A percentile compares a stretch with the other conserved stretches of the same genome.
These are phyloP conservation scores for Scenedesmus sp. DNA, from an alignment of 163 green algal species.

Conservation along the genomic window DNA sequence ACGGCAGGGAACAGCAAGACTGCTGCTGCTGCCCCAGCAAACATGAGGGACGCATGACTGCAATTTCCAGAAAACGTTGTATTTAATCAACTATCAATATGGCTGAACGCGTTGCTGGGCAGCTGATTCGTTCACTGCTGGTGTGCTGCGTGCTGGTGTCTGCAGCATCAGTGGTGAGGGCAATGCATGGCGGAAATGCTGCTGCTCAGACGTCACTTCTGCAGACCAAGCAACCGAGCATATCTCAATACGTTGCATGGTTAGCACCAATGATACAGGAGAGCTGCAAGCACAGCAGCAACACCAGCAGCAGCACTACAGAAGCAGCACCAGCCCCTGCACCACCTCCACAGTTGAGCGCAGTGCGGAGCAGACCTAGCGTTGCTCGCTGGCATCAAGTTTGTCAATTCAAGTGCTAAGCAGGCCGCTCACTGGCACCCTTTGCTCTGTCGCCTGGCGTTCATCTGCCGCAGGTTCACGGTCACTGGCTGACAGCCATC, in stretches of 20 bases:
- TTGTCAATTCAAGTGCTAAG: too few relatives aligned
- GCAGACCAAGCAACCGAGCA: not conserved
- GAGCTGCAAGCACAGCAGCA: not conserved
- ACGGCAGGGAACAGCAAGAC: not conserved
- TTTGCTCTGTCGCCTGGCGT: not conserved
- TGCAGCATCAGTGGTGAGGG: not conserved
- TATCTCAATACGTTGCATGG: not conserved
- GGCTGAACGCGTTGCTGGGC: too few relatives aligned
- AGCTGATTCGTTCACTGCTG: not conserved
- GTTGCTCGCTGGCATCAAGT: too few relatives aligned
- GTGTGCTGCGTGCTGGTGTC: not conserved
- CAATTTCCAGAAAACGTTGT: not conserved
- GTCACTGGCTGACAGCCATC: not conserved
- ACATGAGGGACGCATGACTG: not conserved
- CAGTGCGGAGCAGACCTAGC: too few relatives aligned
- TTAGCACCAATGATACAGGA: not conserved
- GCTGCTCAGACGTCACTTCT: not conserved
- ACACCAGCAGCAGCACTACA: conserved; percentile 19
- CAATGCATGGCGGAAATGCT: not conserved
- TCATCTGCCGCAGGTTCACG: not conserved
- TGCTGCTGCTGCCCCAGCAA: not conserved
- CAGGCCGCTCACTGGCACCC: too few relatives aligned
- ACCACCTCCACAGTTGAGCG: not conserved
- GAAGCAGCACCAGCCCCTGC: not conserved
- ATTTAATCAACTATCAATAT: not conserved